Percentiles rank a stretch among this genome's conserved stretches.
Conservation (phyloP, 345 rosid genomes). For the Abelmoschus esculentus region DNA sequence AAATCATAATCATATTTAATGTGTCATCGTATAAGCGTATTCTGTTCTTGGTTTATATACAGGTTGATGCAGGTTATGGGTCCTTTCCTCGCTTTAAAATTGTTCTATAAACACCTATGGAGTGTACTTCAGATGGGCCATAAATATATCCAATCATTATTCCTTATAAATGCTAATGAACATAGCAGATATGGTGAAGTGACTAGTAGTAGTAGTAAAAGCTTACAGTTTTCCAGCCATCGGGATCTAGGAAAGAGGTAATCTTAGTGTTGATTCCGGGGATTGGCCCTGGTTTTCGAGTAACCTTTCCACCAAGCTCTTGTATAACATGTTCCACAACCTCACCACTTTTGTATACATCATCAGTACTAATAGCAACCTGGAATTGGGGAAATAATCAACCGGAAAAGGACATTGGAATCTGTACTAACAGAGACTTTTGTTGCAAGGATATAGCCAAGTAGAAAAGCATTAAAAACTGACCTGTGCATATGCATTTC, state of each 20-base stretch:
- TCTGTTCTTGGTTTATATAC: not conserved
- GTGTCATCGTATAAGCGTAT: not conserved
- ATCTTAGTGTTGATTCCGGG: constrained; percentile 90
- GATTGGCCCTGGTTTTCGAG: constrained; percentile 76
- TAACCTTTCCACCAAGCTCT: constrained; percentile 92
- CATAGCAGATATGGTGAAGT: not conserved
- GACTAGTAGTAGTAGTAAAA: not conserved
- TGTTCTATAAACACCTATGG: too few species aligned
- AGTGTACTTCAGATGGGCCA: too few species aligned
- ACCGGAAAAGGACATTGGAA: not conserved
- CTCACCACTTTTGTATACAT: constrained; percentile 92
- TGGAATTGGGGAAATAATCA: constrained; percentile 14
- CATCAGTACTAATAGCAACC: constrained; percentile 83
- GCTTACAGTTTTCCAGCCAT: constrained; percentile 95
- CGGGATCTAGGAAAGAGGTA: constrained; percentile 76
- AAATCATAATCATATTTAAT: not conserved
- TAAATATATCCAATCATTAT: not conserved
- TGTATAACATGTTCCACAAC: constrained; percentile 55
- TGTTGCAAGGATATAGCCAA: not conserved
- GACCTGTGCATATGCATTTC: constrained; percentile 91
- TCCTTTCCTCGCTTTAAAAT: not conserved
- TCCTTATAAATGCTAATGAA: not conserved
- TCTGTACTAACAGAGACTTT: not conserved
- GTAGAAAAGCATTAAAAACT: not conserved
- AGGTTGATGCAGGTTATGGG: not conserved